phyloP scores from a whole-genome alignment of 2,329 filamentous ascomycete genomes.

The Paecilomyces formosus region DNA sequence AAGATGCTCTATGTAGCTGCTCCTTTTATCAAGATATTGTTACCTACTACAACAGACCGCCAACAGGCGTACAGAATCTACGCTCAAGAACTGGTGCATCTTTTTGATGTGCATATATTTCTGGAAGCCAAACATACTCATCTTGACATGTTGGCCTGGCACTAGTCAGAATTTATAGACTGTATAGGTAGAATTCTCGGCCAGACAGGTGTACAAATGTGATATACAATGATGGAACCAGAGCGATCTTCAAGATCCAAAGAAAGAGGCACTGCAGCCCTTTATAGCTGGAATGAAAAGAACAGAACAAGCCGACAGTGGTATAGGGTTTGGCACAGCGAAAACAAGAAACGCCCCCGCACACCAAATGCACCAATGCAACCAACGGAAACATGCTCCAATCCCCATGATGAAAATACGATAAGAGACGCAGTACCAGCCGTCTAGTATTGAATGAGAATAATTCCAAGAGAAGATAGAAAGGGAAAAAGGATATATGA shows the following conservation, averaged over 20 bases:
- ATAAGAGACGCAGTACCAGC: background rate
- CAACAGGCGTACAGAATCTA: too few species aligned
- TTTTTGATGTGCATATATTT: too few species aligned
- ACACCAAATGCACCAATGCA: constrained; percentile 5
- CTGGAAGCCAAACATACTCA: too few species aligned
- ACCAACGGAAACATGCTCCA: constrained; percentile 3
- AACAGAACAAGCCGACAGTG: background rate
- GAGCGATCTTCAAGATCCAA: background rate
- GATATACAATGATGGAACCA: background rate
- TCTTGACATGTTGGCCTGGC: background rate
- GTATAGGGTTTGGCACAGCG: background rate
- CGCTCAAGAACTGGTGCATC: too few species aligned
- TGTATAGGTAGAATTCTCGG: background rate
- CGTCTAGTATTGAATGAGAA: background rate
- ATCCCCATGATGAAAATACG: background rate
- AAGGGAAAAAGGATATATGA: background rate
- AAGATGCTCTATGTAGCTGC: too few species aligned
- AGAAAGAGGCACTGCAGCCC: background rate
- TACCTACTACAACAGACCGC: too few species aligned
- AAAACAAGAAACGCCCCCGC: constrained; percentile 1
- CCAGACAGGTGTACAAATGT: background rate
- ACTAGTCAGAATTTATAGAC: background rate
- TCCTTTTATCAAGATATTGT: too few species aligned
- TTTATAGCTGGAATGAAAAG: background rate
- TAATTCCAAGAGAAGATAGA: background rate